Conservation (phyloP, 768 basidiomycete species). For the Suillus variegatus region DNA sequence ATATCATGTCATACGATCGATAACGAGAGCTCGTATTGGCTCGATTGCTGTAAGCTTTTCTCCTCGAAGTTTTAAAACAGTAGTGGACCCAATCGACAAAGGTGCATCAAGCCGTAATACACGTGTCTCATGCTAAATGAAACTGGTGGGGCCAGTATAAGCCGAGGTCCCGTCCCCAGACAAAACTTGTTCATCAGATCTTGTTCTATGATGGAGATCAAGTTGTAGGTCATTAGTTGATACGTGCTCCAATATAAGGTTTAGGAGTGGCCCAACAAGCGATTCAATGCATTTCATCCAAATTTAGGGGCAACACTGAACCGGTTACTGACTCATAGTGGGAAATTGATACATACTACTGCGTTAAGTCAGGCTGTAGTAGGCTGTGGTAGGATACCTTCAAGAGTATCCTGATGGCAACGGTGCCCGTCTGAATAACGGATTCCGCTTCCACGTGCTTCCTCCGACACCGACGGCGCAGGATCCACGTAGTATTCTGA, state of each 20-base stretch:
- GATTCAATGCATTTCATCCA: not conserved
- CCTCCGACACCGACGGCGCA: not conserved
- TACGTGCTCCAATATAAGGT: no score
- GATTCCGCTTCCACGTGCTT: not conserved
- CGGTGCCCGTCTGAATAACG: not conserved
- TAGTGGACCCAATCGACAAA: not conserved
- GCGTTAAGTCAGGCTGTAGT: no score
- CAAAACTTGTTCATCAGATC: not conserved
- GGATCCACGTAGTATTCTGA: not conserved
- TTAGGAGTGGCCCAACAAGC: no score
- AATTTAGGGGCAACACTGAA: not conserved
- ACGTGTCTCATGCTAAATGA: not conserved
- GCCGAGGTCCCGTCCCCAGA: not conserved
- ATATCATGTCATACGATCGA: not conserved
- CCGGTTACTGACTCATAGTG: not conserved
- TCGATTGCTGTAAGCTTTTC: not conserved
- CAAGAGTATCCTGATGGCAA: not conserved
- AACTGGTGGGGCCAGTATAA: not conserved
- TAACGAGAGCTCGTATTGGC: not conserved
- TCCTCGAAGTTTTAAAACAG: not conserved
- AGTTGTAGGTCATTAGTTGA: no score
- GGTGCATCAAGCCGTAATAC: not conserved
- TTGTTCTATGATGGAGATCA: no score
- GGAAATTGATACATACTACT: not conserved
- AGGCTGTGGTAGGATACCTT: no score